Base-by-base conservation (phyloP, 768 basidiomycete species). In the Russula sp. region DNA sequence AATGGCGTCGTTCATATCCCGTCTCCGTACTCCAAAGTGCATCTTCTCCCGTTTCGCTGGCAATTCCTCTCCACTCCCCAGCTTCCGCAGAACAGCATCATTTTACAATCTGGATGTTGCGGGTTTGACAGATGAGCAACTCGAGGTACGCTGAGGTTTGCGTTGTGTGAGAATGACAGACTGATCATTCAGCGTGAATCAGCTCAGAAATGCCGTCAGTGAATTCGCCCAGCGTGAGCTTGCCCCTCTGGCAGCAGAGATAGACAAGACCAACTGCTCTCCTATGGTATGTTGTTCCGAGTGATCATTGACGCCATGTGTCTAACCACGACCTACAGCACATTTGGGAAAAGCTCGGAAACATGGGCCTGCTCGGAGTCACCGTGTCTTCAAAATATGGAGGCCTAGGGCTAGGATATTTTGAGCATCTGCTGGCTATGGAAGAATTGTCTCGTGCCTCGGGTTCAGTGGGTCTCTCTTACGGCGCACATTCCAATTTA, bases 361-460 rank as follows among this genome's bases (percentile, higher is more conserved):
- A 82, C 22, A 96, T 98, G 94, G 95, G 95, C 10, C 78, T 98
- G 34, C 81, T 98, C 18, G 94, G 94, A 59, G 78, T 90, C 29
- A 98, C 94, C 5, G 91, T 89, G 18, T 80, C 85, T 11, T 80
- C 86, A 42, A 78, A 88, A 68, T 90, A 91, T 65, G 85, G 86
- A n/a, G 94, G 94, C 3, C 77, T 96, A 46, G 84, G 79, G 2
- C 78, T 90, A 64, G 93, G 93, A 2, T 95, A 94, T 73, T 78
- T 94, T 53, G 81, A 92, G 54, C 93, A 94, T 73, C 89, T 87
- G 5, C 79, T 98, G 51, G 94, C 90, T 7, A 97, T 97, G 94
- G 95, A 98, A 76, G 91, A 91, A 64, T 76, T 98, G 58, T 96
- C 94, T 39, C 78, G 84, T 29, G 90, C 91, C 18, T 96, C 94